These are phyloP conservation scores for Collariella sp. DNA, from an alignment of 495 filamentous ascomycete species.

Conservation along the genomic window DNA sequence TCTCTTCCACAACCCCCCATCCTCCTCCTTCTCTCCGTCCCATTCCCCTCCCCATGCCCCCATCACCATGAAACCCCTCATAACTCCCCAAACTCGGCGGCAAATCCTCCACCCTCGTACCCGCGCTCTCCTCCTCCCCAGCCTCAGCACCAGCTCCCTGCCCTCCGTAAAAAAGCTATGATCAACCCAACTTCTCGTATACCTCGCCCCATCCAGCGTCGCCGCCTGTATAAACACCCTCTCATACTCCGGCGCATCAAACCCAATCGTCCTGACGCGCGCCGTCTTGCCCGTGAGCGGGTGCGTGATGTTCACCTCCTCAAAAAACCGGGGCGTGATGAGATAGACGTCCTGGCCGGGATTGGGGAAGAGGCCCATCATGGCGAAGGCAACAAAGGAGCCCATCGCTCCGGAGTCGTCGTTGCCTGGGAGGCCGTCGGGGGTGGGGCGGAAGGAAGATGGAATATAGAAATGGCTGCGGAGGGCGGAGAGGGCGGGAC, in stretches of 20 bases:
- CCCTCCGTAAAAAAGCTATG: slow-evolving; percentile 69
- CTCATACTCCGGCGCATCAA: slow-evolving; percentile 52
- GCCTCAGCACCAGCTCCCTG: slow-evolving; percentile 55
- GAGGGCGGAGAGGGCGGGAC: slow-evolving; percentile 54
- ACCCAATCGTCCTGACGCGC: slow-evolving; percentile 50
- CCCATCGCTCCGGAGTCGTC: slow-evolving; percentile 70
- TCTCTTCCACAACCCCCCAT: background rate
- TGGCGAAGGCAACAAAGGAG: slow-evolving; percentile 57
- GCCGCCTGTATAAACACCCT: slow-evolving; percentile 63
- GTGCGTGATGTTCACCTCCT: slow-evolving; percentile 52
- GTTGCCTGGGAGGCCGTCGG: slow-evolving; percentile 58
- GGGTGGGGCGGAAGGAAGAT: slow-evolving; percentile 51
- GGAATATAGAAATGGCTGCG: slow-evolving; percentile 61
- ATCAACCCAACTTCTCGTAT: slow-evolving; percentile 62
- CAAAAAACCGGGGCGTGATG: slow-evolving; percentile 60
- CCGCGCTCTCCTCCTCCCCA: slow-evolving; percentile 63
- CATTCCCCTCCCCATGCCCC: background rate
- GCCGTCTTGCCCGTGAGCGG: slow-evolving; percentile 55
- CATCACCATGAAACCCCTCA: slow-evolving; percentile 20
- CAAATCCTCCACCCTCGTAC: slow-evolving; percentile 52
- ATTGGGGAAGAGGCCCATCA: slow-evolving; percentile 69
- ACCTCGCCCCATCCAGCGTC: slow-evolving; percentile 55
- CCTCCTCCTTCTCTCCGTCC: slow-evolving; percentile 5
- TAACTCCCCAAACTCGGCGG: slow-evolving; percentile 48
- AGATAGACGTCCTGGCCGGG: slow-evolving; percentile 69